Base-by-base conservation (phyloP, 768 basidiomycete genomes). In the Hemileccinum impolitum region DNA sequence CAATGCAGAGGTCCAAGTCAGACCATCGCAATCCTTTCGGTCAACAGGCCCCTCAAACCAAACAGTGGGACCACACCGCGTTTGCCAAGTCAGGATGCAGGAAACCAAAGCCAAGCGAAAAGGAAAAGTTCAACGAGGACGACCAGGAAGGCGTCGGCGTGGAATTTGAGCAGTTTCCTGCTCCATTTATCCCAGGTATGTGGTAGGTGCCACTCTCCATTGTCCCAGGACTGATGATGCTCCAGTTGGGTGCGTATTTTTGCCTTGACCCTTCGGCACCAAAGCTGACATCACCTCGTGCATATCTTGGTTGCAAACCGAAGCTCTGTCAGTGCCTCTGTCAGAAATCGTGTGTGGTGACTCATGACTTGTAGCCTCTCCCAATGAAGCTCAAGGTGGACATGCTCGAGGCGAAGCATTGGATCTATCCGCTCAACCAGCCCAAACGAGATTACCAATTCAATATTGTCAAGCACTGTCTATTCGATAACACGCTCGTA, bases 401-500 rank as follows among this genome's bases (percentile, higher is more conserved):
- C 62, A 72, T 81, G n/a, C 75, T 91, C 19, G 87, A 87, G 47
- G 80, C 80, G 6, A 84, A 81, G 56, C 87, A 89, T 43, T 98
- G 94, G 86, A 81, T 96, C 47, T 99, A 86, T 67, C 96, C 96
- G 3, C 74, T 88, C 13, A 98, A 98, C 63, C 76, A 80, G 30
- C 81, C 87, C 1, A 87, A 90, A 57, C 87, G 96, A 53, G 87
- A 90, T 56, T 99, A 98, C 61, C 96, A 99, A 59, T 94, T 78
- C 64, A 95, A 96, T 51, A 97, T 99, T 51, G 87, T 92, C 50
- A 83, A 78, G 60, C 76, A 81, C 26, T 88, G 84, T 58, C 75
- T 99, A 19, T 92, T 89, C 60, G 89, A 97, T 21, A 98, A 99
- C 62, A 90, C 91, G 7, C 79, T 99, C 8, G 94, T 97, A 25